Conservation (phyloP, 495 filamentous ascomycete species). For the Neurospora terricola region DNA sequence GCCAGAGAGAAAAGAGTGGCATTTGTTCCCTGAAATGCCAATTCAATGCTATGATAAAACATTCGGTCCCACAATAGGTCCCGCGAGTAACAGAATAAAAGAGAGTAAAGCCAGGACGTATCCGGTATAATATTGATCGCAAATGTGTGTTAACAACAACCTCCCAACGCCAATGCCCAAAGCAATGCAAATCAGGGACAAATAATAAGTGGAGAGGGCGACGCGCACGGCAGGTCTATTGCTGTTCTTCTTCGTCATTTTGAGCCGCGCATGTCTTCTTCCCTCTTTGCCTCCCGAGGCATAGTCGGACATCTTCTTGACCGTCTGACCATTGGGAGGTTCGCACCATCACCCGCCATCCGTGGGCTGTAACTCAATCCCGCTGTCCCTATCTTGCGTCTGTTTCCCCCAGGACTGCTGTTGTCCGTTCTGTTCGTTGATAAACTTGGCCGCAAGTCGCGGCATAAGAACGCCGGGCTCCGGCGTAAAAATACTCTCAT, state of each 20-base stretch:
- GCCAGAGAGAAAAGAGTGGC: neutral
- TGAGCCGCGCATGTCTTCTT: neutral
- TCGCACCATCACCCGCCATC: conserved; percentile 22
- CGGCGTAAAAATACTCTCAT: conserved; percentile 17
- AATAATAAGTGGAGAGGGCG: neutral
- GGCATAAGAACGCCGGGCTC: conserved; percentile 10
- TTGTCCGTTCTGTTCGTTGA: neutral
- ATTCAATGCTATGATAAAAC: neutral
- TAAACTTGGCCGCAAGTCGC: conserved; percentile 1
- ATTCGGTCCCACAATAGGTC: neutral
- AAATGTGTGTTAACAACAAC: neutral
- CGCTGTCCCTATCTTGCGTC: conserved; percentile 43
- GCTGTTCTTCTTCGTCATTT: neutral
- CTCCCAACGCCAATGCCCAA: neutral
- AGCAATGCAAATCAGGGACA: neutral
- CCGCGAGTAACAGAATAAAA: neutral
- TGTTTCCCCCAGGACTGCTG: conserved; percentile 22
- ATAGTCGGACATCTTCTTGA: neutral
- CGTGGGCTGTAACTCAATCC: conserved; percentile 31
- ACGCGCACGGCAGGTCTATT: neutral
- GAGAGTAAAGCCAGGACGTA: neutral
- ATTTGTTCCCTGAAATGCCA: neutral
- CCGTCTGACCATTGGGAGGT: conserved; percentile 2
- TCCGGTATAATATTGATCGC: neutral
- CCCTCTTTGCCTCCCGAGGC: neutral